Evolutionary conservation across 176 grass and related monocot genomes (phyloP).

Genomic region (Eragrostis nindensis): DNA sequence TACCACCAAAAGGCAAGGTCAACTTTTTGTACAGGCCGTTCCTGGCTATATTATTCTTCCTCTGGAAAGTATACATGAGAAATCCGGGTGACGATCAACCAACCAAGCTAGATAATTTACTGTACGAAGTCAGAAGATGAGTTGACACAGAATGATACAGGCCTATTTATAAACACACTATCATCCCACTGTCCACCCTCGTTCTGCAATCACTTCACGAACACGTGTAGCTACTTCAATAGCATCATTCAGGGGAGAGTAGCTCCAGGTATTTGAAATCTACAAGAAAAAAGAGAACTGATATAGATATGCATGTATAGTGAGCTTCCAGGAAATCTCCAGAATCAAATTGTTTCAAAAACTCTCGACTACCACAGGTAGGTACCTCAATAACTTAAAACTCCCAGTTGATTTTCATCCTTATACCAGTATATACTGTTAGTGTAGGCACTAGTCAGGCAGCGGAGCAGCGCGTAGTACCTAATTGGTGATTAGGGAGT

Average conservation of each 20-base stretch:
- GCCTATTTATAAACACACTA: slow-evolving; percentile 36
- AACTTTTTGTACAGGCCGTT: slow-evolving; percentile 52
- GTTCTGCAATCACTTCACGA: slow-evolving; percentile 73
- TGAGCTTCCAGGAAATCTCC: neutral
- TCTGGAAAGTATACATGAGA: neutral
- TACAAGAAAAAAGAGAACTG: slow-evolving; percentile 36
- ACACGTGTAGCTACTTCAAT: slow-evolving; percentile 74
- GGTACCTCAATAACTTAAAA: neutral
- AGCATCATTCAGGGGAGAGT: slow-evolving; percentile 80
- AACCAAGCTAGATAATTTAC: slow-evolving; percentile 41
- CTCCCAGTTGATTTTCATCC: neutral
- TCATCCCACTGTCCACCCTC: slow-evolving; percentile 70
- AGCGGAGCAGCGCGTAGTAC: neutral
- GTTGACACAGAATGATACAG: slow-evolving; percentile 38
- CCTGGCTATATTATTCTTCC: slow-evolving; percentile 61
- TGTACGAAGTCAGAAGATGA: slow-evolving; percentile 17
- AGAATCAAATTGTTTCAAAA: neutral
- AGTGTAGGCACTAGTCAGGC: neutral
- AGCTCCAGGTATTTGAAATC: slow-evolving; percentile 93
- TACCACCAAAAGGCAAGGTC: slow-evolving; percentile 19
- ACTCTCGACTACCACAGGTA: slow-evolving; percentile 4
- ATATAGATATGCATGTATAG: slow-evolving; percentile 37
- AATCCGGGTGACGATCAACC: slow-evolving; percentile 35
- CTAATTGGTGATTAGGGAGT: neutral
- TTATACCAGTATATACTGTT: neutral